Base-by-base conservation (phyloP, 768 basidiomycete genomes). In the Pulveroboletus sp. region DNA sequence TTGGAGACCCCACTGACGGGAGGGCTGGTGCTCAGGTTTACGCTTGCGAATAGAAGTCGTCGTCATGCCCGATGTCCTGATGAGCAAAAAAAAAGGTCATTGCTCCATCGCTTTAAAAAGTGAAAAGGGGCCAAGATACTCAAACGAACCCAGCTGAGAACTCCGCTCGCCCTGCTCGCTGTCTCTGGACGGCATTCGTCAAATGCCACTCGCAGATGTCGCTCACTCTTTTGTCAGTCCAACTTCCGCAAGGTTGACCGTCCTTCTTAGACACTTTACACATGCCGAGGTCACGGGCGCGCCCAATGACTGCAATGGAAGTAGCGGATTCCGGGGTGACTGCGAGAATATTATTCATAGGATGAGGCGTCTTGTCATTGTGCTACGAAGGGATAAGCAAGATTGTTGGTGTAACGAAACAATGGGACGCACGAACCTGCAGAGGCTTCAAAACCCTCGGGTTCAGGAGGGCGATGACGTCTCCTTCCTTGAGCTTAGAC, bases 141-240 rank as follows among this genome's bases (percentile, higher is more conserved):
- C 1, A 21, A 41, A 72, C 83, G 17, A 52, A 94, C 93, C 89
- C 88, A 7, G 73, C 71, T 15, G 89, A 78, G 59, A 97, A 96
- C 68, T 99, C 96, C 1, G 95, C 78, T 41, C 95, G 78, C 0
- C 79, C 80, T 0, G 87, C 85, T 8, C 93, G 76, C 14, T 78
- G 75, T 18, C 82, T 72, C 66, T 90, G 77, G 4, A 98, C 81
- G 0, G 93, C 89, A 21, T 77, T 76, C 53, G 91, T 85, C 36
- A 97, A 67, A 69, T 99, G 96, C 68, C 81, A 99, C 38, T 97
- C 94, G 67, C 96, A 99, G 3, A 89, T 84, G 17, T 89, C 85
- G 64, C 82, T 78, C 59, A 88, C 77, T 27, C 93, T 84, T 56
- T 85, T 91, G 70, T 99, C 95, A 43, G 84, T 90, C 95, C 95